A percentile compares a stretch with the other conserved stretches of the same genome.
These are phyloP conservation scores for Stephanodiscus triporus DNA, from an alignment of 108 stramenopile genomes.

Conservation along the genomic window DNA sequence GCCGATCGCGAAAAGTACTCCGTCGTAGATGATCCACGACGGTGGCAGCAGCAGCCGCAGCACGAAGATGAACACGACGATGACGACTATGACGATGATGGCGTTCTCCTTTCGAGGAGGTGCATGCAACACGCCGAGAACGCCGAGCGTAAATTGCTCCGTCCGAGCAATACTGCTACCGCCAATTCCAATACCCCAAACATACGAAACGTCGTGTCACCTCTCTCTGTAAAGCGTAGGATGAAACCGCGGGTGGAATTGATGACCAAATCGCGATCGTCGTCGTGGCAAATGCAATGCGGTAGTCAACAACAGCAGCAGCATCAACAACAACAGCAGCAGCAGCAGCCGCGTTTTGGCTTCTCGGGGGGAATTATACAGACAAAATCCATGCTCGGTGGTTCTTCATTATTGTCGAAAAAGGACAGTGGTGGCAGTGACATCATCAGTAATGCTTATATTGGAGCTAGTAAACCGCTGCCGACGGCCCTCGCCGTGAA, in stretches of 20 bases:
- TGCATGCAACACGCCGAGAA: constrained; percentile 53
- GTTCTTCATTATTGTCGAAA: constrained; percentile 9
- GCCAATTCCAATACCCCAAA: neutral
- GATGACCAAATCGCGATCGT: constrained; percentile 49
- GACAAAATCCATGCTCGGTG: constrained; percentile 28
- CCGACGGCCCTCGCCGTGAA: constrained; percentile 82
- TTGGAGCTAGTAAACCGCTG: constrained; percentile 9
- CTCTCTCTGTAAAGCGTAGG: constrained; percentile 79
- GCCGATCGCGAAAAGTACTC: too few relatives aligned
- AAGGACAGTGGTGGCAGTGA: neutral
- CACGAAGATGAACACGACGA: constrained; percentile 2
- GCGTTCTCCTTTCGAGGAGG: constrained; percentile 13
- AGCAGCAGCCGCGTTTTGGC: constrained; percentile 47
- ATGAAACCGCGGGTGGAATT: constrained; percentile 79
- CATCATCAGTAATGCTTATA: constrained; percentile 12
- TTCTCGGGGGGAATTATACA: constrained; percentile 61
- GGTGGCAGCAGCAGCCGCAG: constrained; percentile 1
- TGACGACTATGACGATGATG: constrained; percentile 24
- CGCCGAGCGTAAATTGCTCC: constrained; percentile 63
- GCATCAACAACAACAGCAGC: constrained; percentile 19
- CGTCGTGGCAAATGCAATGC: constrained; percentile 2
- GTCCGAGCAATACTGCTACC: constrained; percentile 38
- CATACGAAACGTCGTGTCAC: constrained; percentile 70
- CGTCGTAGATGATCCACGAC: neutral
- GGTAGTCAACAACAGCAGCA: constrained; percentile 7